phyloP scores from a whole-genome alignment of 2,329 filamentous ascomycete genomes.

The Zymoseptoria brevis region DNA sequence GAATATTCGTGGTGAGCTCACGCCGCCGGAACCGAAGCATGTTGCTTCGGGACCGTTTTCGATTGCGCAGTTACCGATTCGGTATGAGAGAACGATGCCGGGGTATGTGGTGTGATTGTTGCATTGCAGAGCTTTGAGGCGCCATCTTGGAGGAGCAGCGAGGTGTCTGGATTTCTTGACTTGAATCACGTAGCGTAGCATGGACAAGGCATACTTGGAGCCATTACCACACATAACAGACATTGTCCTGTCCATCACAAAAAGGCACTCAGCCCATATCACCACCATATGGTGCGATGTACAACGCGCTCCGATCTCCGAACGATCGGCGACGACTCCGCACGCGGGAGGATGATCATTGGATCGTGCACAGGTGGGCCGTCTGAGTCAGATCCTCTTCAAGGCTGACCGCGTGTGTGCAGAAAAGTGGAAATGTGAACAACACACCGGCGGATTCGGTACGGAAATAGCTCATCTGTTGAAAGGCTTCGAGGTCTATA shows the following conservation, averaged over 20 bases:
- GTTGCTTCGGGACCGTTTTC: conserved; percentile 8
- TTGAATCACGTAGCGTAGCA: background rate
- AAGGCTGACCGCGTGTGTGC: background rate
- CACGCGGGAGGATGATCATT: background rate
- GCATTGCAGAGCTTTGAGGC: too few relatives aligned
- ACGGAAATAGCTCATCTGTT: background rate
- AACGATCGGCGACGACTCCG: background rate
- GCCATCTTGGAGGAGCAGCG: too few relatives aligned
- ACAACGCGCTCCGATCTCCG: background rate
- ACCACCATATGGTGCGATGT: background rate
- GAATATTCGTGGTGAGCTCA: conserved; percentile 78
- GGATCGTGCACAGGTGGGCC: too few relatives aligned
- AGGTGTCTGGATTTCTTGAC: background rate
- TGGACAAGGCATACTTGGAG: background rate
- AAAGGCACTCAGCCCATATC: background rate
- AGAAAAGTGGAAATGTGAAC: background rate
- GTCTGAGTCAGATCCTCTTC: background rate
- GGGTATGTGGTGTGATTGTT: conserved; percentile 1
- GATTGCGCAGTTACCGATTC: conserved; percentile 18
- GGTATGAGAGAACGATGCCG: conserved; percentile 19
- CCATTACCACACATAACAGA: background rate
- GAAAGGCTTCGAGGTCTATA: background rate
- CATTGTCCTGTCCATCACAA: background rate
- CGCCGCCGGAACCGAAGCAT: conserved; percentile 29
- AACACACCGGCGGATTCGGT: background rate